Evolutionary conservation across 108 stramenopile species (phyloP), one percentile per base, ranked within the genome.

Genomic region (Aurantiochytrium sp.): DNA sequence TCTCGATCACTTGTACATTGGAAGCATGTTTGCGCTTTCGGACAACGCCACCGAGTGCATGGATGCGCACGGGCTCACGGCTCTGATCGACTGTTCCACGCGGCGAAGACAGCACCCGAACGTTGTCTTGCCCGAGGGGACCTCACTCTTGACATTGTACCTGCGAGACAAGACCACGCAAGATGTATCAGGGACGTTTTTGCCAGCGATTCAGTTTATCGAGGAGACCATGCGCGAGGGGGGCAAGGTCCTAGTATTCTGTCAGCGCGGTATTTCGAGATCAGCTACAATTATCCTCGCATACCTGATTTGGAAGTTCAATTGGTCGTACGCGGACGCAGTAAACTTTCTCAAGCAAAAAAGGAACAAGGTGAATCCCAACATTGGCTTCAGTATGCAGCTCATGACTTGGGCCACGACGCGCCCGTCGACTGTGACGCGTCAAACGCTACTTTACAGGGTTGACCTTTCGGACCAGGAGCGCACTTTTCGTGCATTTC

Each of bases 111-210:
- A 47, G 18, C 45, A 83, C n/a, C 76, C 76, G 43, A 12, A 47
- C 18, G 6, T 53, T 16, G 51, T 45, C 51, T 6, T 69, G 64
- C 64, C 64, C 3, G 64, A 8, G 8, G 64, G 64, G 25, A 83
- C 25, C 23, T 53, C 76, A 18, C n/a, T 25, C 6, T 45, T 83
- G 49, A 83, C 45, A 25, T 35, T 83, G 76, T 53, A 83, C 4
- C 51, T 83, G 49, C 76, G 76, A 12, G 76, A 83, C 76, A 83
- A 83, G 51, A 25, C 76, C 16, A 83, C 76, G 6, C 76, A 83
- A 23, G 76, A 83, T 35, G 28, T 83, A 19, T 83, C 76, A 4
- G 45, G 49, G n/a, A 53, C 51, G 10, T 83, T 83, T 4, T 53
- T 83, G 45, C 49, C 51, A 18, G 76, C 76, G 49, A 53, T 83